Conservation (phyloP, 345 rosid genomes). For the Dipteronia dyeriana region DNA sequence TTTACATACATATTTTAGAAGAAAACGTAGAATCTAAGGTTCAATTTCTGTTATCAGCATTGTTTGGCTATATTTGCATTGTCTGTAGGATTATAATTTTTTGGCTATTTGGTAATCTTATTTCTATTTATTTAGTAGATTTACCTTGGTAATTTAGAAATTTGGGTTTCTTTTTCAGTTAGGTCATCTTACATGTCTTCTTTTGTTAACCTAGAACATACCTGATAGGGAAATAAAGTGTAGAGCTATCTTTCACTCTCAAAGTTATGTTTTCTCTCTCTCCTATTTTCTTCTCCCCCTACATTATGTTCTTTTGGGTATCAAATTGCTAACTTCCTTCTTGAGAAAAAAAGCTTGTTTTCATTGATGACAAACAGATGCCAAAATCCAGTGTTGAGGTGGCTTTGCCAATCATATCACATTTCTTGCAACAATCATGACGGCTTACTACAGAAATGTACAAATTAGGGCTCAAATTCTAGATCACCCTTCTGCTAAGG, state of each 20-base stretch:
- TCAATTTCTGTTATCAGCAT: not conserved
- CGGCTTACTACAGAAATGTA: not conserved
- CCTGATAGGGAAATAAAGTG: not conserved
- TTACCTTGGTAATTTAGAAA: not conserved
- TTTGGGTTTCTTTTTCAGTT: not conserved
- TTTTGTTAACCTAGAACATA: not conserved
- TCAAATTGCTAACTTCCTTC: not conserved
- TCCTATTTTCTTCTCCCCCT: not conserved
- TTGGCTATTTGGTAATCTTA: not conserved
- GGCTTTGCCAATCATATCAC: not conserved
- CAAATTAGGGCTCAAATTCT: not conserved
- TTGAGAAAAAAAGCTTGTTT: not conserved
- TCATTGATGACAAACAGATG: not conserved
- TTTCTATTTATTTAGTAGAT: not conserved
- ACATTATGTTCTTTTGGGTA: not conserved
- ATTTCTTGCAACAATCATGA: not conserved
- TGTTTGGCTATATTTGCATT: not conserved
- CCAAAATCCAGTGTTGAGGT: not conserved
- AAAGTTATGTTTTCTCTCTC: not conserved
- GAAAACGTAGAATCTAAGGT: not conserved
- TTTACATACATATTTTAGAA: not conserved
- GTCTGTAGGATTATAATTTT: not conserved
- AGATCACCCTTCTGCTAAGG: not conserved
- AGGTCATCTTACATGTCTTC: not conserved
- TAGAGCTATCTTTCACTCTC: not conserved